Conservation (phyloP, 306 rosid genomes). For the Cucurbita maxima region DNA sequence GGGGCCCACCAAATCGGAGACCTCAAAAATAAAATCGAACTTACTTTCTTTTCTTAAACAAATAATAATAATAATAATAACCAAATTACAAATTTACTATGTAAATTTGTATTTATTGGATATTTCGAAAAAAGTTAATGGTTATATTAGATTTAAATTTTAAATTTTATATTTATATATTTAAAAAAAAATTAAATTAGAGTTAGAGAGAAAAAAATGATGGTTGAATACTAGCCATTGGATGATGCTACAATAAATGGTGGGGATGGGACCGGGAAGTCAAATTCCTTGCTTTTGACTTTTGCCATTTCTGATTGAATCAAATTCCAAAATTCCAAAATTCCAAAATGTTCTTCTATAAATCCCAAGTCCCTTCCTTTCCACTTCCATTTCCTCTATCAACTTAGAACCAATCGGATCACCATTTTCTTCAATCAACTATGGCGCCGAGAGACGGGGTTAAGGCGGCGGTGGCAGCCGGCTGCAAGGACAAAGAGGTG, state of each 20-base stretch:
- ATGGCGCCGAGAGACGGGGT: slow-evolving; percentile 51
- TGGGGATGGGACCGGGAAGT: neutral
- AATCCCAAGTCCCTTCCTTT: neutral
- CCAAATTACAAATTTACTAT: too few relatives aligned
- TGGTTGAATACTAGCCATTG: neutral
- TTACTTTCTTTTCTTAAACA: too few relatives aligned
- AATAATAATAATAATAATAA: too few relatives aligned
- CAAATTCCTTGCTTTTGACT: slow-evolving; percentile 3
- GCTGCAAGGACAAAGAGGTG: slow-evolving; percentile 23
- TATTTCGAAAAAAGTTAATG: too few relatives aligned
- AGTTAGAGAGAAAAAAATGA: too few relatives aligned
- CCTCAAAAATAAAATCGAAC: neutral
- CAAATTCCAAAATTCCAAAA: neutral
- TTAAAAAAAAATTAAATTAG: too few relatives aligned
- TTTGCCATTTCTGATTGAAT: neutral
- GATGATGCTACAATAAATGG: neutral
- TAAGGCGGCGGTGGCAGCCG: neutral
- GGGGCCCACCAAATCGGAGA: slow-evolving; percentile 1
- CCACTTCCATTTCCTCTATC: neutral
- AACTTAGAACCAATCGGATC: neutral
- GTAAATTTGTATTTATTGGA: too few relatives aligned
- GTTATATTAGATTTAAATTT: too few relatives aligned
- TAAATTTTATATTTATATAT: too few relatives aligned
- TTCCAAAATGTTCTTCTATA: neutral
- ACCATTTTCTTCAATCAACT: neutral